Percentiles rank a stretch among this genome's conserved stretches.
Conservation (phyloP, 257 asterid genomes). For the Rauvolfia tetraphylla region DNA sequence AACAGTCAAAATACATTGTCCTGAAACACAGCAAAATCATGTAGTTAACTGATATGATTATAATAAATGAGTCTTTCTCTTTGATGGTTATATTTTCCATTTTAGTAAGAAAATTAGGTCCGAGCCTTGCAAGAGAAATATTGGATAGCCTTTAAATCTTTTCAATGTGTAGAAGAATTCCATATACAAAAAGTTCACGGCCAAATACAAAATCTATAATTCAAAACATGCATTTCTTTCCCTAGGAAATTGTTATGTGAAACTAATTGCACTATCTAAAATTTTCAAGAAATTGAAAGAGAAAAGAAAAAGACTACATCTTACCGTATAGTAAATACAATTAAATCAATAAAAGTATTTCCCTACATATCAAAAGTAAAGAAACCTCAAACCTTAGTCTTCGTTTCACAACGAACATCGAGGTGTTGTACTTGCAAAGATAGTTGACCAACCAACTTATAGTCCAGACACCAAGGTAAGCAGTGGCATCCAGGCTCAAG, state of each 20-base stretch:
- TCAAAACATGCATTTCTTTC: no score
- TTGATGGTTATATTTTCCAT: background rate
- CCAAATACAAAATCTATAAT: background rate
- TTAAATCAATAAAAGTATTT: background rate
- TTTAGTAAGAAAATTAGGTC: background rate
- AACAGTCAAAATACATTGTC: constrained; percentile 42
- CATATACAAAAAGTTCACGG: no score
- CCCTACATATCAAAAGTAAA: background rate
- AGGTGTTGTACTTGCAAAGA: constrained; percentile 35
- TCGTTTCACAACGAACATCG: constrained; percentile 39
- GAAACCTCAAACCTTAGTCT: constrained; percentile 31
- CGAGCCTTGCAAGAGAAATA: background rate
- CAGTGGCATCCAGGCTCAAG: constrained; percentile 44
- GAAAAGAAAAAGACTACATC: background rate
- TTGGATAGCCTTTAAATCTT: background rate
- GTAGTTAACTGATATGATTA: background rate
- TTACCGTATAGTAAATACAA: background rate
- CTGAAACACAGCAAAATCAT: constrained; percentile 20
- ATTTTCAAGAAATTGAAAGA: background rate
- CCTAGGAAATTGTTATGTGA: no score
- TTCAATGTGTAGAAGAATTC: background rate
- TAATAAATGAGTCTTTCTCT: background rate
- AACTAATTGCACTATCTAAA: background rate
- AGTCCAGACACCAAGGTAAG: constrained; percentile 40
- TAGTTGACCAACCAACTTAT: constrained; percentile 25